Evolutionary conservation across 805 yeast genomes (phyloP), one percentile per base, ranked within the genome.

Genomic region (Candida qinlingensis): DNA sequence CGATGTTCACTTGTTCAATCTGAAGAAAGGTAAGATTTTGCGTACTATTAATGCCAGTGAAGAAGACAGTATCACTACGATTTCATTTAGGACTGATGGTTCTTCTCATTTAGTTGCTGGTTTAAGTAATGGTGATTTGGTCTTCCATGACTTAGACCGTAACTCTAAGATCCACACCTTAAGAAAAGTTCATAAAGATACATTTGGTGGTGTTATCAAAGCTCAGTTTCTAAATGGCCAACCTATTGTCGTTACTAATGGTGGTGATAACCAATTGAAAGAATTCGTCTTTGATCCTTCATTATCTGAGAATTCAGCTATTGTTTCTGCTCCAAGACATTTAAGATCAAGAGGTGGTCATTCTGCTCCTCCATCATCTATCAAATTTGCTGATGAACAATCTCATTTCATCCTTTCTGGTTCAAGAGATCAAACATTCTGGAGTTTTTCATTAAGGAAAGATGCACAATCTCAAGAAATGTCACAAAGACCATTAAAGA

Each of bases 321-420:
- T 88, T 33, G 83, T 87, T 5, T 80, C 90, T 10, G 96, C 97
- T 1, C 98, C 99, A 39, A 83, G 99, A 61, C 81, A 83, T 51
- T 73, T 95, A 59, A 80, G 99, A 64, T 86, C 96, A 1, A 79
- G 99, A 63, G 98, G 97, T 59, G 99, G 99, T n/a, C 99, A 94
- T 65, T 81, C 96, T 4, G 85, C 87, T 31, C 96, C 99, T 4
- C 95, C 98, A 3, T 74, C 85, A 0, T 63, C 79, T 5, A 80
- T 94, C 38, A 70, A 72, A 27, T 94, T 94, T 66, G 87, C 95
- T 5, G 85, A 86, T 57, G 81, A 80, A 44, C 81, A 81, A 42
- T 81, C 96, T 3, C 99, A 95, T 67, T 87, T 81, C 65, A 62
- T 95, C 9, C 74, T 87, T 46, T 87, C 96, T 45, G 95, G 95